Evolutionary conservation across 768 basidiomycete genomes (phyloP).

Genomic region (Lenzites betulinus): DNA sequence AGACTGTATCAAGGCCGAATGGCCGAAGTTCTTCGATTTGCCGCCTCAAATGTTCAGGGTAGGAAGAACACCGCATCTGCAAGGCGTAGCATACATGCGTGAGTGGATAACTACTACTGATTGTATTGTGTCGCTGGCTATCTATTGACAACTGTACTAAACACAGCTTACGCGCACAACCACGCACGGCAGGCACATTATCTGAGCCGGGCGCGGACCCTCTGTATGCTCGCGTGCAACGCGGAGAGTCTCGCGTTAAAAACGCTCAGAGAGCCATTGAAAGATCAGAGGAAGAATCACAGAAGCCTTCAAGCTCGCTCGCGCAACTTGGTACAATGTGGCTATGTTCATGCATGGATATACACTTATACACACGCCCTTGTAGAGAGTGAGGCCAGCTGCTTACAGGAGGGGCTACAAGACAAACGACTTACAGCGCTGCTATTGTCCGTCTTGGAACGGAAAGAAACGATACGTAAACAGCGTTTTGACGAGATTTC

Average conservation of each 20-base stretch:
- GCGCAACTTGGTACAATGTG: neutral
- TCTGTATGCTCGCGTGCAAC: neutral
- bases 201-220: neutral
- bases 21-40: neutral
- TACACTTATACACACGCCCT: neutral
- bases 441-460: conserved; percentile 12
- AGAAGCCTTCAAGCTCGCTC: neutral
- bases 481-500: conserved; percentile 6
- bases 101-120: neutral
- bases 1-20: neutral
- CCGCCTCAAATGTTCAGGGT: neutral
- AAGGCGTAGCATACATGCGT: neutral
- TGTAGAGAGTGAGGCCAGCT: neutral
- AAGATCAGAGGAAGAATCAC: neutral
- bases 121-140: neutral
- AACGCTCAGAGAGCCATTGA: neutral
- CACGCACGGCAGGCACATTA: too few species aligned
- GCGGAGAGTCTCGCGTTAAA: neutral
- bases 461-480: conserved; percentile 18
- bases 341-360: neutral
- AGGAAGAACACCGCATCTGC: neutral
- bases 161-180: neutral
- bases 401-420: conserved; percentile 10
- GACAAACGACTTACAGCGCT: conserved; percentile 1
- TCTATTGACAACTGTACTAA: neutral